A percentile compares a stretch with the other conserved stretches of the same genome.
phyloP scores from a whole-genome alignment of 2,329 filamentous ascomycete genomes.

The Xylaria sp. region DNA sequence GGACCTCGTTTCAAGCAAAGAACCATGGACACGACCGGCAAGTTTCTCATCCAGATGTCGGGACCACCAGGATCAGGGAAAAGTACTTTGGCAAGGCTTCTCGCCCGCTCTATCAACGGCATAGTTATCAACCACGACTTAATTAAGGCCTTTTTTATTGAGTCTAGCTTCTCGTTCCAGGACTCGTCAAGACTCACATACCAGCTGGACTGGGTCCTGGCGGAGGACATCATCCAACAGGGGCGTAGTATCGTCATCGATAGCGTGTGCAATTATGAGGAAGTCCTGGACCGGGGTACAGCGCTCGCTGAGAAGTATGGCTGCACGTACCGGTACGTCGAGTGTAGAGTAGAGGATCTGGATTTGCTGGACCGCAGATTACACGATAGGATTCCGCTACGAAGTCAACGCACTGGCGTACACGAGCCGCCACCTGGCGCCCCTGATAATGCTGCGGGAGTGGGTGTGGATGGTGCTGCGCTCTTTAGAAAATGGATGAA shows the following conservation, averaged over 20 bases:
- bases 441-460: background rate
- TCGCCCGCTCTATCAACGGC: conserved; percentile 44
- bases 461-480: background rate
- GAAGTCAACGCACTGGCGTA: conserved; percentile 25
- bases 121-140: conserved; percentile 53
- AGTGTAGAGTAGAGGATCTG: conserved; percentile 29
- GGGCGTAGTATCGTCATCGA: conserved; percentile 51
- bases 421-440: conserved; percentile 10
- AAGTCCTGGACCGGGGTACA: conserved; percentile 46
- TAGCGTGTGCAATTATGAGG: conserved; percentile 51
- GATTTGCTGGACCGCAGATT: conserved; percentile 25
- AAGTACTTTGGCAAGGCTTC: conserved; percentile 49
- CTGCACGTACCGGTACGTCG: conserved; percentile 16
- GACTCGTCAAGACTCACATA: conserved; percentile 49
- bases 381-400: conserved; percentile 8
- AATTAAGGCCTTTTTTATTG: conserved; percentile 49
- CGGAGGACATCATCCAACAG: conserved; percentile 50
- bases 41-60: conserved; percentile 50
- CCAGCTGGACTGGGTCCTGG: conserved; percentile 50
- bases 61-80: conserved; percentile 54
- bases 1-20: background rate
- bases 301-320: conserved; percentile 42
- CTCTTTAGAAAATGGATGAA: conserved; percentile 31
- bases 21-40: conserved; percentile 19
- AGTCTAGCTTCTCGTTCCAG: conserved; percentile 44